A percentile compares a stretch with the other conserved stretches of the same genome.
These are phyloP conservation scores for Aspergillus wentii DNA, from an alignment of 495 filamentous ascomycete species.

Conservation along the genomic window DNA sequence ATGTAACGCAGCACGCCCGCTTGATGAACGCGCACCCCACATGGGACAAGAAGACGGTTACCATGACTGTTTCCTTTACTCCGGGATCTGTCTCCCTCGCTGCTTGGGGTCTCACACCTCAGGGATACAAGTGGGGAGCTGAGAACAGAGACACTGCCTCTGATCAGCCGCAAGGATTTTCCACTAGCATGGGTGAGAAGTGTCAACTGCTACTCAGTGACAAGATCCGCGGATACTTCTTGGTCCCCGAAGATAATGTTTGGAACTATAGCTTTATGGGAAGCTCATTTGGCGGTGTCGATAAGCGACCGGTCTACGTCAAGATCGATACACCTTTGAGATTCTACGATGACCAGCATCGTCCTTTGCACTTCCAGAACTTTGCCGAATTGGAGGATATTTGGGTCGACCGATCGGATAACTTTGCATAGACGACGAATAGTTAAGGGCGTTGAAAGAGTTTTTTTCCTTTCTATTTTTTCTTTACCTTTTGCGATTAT, in stretches of 20 bases:
- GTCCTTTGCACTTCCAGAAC: constrained; percentile 90
- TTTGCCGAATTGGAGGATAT: constrained; percentile 90
- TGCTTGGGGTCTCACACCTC: constrained; percentile 85
- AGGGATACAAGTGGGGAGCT: constrained; percentile 94
- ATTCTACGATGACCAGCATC: constrained; percentile 92
- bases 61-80: constrained; percentile 95
- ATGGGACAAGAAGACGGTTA: constrained; percentile 95
- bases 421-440: constrained; percentile 60
- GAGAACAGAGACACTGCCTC: constrained; percentile 91
- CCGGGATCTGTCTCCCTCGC: constrained; percentile 95
- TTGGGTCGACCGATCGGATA: constrained; percentile 81
- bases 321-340: constrained; percentile 85
- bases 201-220: constrained; percentile 89
- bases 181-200: constrained; percentile 88
- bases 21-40: constrained; percentile 76
- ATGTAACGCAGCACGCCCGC: constrained; percentile 89
- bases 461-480: constrained; percentile 12
- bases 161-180: constrained; percentile 92
- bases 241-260: constrained; percentile 82
- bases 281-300: constrained; percentile 73
- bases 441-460: constrained; percentile 16
- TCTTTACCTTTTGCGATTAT: constrained; percentile 6
- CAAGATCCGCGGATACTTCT: constrained; percentile 88
- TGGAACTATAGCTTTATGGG: constrained; percentile 99
- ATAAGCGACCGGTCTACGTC: constrained; percentile 86